Percentiles rank a stretch among this genome's conserved stretches.
Conservation (phyloP, 768 basidiomycete species). For the Candolleomyces eurysporus region DNA sequence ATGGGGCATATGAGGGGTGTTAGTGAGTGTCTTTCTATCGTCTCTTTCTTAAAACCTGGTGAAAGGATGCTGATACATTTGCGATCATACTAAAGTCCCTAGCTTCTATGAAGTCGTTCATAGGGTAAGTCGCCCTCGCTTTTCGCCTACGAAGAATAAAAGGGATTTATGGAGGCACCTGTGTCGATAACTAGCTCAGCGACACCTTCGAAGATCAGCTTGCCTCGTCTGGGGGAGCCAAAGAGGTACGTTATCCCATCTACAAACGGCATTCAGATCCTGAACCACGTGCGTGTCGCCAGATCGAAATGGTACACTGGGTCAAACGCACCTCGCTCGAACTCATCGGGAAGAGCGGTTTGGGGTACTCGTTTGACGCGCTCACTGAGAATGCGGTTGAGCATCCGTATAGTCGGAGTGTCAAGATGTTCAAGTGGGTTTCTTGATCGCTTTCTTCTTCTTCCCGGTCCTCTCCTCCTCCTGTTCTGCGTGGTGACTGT, state of each 20-base stretch:
- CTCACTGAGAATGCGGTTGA: constrained; percentile 25
- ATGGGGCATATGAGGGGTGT: constrained; percentile 37
- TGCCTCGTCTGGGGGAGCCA: background rate
- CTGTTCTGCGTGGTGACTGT: background rate
- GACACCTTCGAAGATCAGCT: constrained; percentile 25
- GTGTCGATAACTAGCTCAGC: constrained; percentile 20
- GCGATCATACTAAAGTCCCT: constrained; percentile 23
- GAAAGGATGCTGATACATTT: background rate
- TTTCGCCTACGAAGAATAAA: no score
- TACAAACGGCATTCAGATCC: background rate
- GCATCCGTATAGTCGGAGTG: constrained; percentile 30
- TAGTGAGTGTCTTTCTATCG: constrained; percentile 13
- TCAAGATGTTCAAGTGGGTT: constrained; percentile 30
- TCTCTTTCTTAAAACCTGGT: background rate
- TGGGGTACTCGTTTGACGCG: constrained; percentile 44
- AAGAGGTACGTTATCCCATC: no score
- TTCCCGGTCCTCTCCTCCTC: background rate
- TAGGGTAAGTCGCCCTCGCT: constrained; percentile 17
- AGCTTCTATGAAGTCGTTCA: constrained; percentile 31
- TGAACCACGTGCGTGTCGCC: background rate
- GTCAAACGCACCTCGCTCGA: constrained; percentile 45
- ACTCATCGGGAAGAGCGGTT: constrained; percentile 47
- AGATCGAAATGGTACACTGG: constrained; percentile 39
- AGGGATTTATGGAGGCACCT: no score
- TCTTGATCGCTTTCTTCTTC: background rate